Percentiles rank a stretch among this genome's conserved stretches.
phyloP scores from a whole-genome alignment of 768 basidiomycete genomes.

The Leccinum variicolor region DNA sequence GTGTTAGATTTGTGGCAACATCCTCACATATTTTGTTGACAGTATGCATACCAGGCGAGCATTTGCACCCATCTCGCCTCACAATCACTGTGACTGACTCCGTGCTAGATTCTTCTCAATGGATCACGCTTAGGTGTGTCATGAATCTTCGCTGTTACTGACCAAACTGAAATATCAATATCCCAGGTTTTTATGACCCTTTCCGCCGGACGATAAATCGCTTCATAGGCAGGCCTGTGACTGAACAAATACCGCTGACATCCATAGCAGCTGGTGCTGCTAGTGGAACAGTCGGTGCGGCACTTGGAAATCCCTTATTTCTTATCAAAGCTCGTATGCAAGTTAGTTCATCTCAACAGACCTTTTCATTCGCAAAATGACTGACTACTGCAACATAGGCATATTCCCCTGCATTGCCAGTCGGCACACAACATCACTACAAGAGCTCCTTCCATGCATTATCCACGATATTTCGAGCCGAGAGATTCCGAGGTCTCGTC shows the following conservation, averaged over 20 bases:
- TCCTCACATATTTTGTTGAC: constrained; percentile 11
- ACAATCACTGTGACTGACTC: constrained; percentile 3
- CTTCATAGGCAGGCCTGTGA: constrained; percentile 57
- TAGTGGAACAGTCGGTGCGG: constrained; percentile 86
- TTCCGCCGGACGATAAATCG: constrained; percentile 71
- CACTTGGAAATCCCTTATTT: constrained; percentile 87
- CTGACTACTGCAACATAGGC: constrained; percentile 47
- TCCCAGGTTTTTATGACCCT: constrained; percentile 93
- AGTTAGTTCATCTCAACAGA: constrained; percentile 34
- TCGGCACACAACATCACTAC: constrained; percentile 93
- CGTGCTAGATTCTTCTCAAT: constrained; percentile 77
- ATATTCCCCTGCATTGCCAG: constrained; percentile 90
- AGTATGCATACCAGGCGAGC: constrained; percentile 92
- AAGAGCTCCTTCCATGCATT: constrained; percentile 81
- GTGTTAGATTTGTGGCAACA: neutral
- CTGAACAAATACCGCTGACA: constrained; percentile 68
- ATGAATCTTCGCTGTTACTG: neutral
- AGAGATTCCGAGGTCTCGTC: constrained; percentile 75
- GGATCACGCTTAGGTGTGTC: constrained; percentile 78
- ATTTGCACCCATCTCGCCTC: neutral
- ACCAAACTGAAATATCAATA: constrained; percentile 11
- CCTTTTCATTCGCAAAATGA: neutral
- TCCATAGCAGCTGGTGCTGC: constrained; percentile 84
- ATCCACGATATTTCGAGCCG: constrained; percentile 70
- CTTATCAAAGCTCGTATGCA: constrained; percentile 98